A percentile compares a stretch with the other conserved stretches of the same genome.
These are phyloP conservation scores for Lodderomyces jiufengensis DNA, from an alignment of 1,139 yeast genomes.

Conservation along the genomic window DNA sequence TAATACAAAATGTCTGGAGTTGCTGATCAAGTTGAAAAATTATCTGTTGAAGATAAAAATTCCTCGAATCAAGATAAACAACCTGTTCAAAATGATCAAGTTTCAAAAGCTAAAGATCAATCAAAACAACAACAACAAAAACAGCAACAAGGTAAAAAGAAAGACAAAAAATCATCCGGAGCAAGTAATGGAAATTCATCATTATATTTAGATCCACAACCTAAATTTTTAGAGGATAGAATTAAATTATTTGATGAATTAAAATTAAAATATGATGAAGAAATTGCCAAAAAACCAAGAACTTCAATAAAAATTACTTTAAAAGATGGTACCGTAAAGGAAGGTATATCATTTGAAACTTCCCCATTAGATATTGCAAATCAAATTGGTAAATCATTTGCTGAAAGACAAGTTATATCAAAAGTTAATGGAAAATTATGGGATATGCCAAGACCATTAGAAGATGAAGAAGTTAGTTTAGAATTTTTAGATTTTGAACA, in stretches of 20 bases:
- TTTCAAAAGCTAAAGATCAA: neutral
- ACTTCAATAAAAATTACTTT: slow-evolving; percentile 70
- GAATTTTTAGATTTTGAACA: slow-evolving; percentile 67
- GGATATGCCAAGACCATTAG: slow-evolving; percentile 96
- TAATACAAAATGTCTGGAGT: slow-evolving; percentile 5
- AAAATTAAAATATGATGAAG: slow-evolving; percentile 73
- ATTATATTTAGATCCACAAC: slow-evolving; percentile 68
- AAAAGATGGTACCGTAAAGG: slow-evolving; percentile 79
- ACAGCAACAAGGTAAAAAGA: slow-evolving; percentile 1
- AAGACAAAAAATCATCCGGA: slow-evolving; percentile 1
- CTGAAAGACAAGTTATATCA: slow-evolving; percentile 84
- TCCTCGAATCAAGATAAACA: neutral
- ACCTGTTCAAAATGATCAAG: neutral
- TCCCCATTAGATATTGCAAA: slow-evolving; percentile 84
- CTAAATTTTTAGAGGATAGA: slow-evolving; percentile 78
- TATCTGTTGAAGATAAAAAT: slow-evolving; percentile 3
- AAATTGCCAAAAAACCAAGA: slow-evolving; percentile 57
- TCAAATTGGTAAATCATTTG: slow-evolving; percentile 76
- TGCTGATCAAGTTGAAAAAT: slow-evolving; percentile 7
- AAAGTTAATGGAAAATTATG: slow-evolving; percentile 86
- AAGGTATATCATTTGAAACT: slow-evolving; percentile 85
- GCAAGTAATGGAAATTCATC: slow-evolving; percentile 13
- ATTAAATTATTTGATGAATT: slow-evolving; percentile 74
- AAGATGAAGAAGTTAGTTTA: slow-evolving; percentile 56
- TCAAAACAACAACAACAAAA: neutral